Base-by-base conservation (phyloP, 768 basidiomycete genomes). In the Auricularia cornea region DNA sequence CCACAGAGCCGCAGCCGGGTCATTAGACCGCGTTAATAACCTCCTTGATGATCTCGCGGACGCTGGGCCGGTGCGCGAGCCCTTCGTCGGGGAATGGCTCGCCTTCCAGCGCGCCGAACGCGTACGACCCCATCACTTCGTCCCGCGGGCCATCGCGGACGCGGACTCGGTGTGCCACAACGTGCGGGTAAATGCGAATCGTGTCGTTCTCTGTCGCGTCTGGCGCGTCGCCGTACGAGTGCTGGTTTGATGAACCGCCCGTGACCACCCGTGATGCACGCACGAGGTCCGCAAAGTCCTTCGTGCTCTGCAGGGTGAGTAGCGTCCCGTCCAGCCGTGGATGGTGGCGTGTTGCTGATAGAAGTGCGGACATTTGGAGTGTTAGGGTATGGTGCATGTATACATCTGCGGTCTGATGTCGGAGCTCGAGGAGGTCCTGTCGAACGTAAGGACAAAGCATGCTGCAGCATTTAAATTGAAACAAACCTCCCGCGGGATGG, bases 161-260 rank as follows among this genome's bases (percentile, higher is more conserved):
- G 59, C 87, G 79, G 64, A 93, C 70, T 12, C 91, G 86, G 74
- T 93, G 91, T 6, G 87, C 86, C 32, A 92, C 80, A 0, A 87
- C 84, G 26, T 88, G 76, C 38, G 88, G 88, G 66, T 89, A 82
- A 31, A 90, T 84, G 64, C 88, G 80, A 62, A 87, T 87, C 66
- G 90, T 79, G 67, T 92, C 88, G 63, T 85, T 85, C 71, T 90
- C 88, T 4, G 86, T 86, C 3, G 89, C 84, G 63, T 88, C 87
- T 66, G 87, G 67, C 52, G 68, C 30, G 68, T 68, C 59, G 70
- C 68, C 28, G 72, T 71, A 60, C 67, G 64, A n/a, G 60, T 59
- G n/a, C 65, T 16, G 3, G 29, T n/a, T 62, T 12, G 20, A 61
- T 51, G 44, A n/a, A 23, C 54, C 41, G 48, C 63, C 66, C 32